Evolutionary conservation across 2,329 filamentous ascomycete species (phyloP), one percentile per base, ranked within the genome.

Genomic region (Aspergillus sp.): DNA sequence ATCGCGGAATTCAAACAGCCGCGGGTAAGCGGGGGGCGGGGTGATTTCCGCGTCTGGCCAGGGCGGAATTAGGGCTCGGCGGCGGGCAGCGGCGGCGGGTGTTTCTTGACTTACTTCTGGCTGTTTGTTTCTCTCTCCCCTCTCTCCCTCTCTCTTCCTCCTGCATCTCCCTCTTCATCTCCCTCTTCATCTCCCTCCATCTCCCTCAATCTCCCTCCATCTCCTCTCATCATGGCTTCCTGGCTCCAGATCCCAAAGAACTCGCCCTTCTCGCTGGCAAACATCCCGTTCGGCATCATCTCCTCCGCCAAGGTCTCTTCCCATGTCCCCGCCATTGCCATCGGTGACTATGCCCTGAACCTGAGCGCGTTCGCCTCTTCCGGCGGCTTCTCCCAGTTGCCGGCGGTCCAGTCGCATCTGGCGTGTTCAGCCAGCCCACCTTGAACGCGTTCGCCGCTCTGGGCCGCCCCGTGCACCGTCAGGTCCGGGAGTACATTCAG

Each of bases 261-360:
- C 35, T 79, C 73, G 35, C 75, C 78, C 49, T 86, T 86, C 60
- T 84, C 82, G 6, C 64, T 89, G 32, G 75, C 79, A 49, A 91
- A 91, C 53, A 80, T 91, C 33, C 84, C 84, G 1, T 89, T 89
- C 51, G 84, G 84, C 49, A 78, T 91, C 63, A 83, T 91, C 52
- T 80, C 77, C 17, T 80, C 80, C 1, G 42, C 67, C 2, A 57
- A 66, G 4, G 67, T 74, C 37, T 48, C 67, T 8, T 67, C 67
- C 15, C 80, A 69, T 2, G 77, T 78, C 16, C 71, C 77, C 7
- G 83, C 81, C 10, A 63, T 83, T 38, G 82, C 82, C 7, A 81
- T 91, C 45, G 84, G 83, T 30, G 71, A 78, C 19, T 65, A 82
- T 57, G 81, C 75, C 0, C 62, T 91, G 27, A 81, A 89, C 45